phyloP scores from a whole-genome alignment of 768 basidiomycete species.

The Suillus cothurnatus region DNA sequence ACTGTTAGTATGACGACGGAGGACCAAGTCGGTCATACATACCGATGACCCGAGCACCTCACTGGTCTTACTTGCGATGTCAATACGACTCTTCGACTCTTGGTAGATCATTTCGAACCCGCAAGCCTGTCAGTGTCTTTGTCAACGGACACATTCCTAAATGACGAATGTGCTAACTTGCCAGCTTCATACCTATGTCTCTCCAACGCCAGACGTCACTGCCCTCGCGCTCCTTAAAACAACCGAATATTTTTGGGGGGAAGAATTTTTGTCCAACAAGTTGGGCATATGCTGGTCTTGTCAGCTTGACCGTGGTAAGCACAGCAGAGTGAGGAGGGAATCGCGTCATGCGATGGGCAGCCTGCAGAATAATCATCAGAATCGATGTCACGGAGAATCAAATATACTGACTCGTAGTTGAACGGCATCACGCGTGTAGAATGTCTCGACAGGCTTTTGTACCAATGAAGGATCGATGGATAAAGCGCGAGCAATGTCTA shows the following conservation, averaged over 20 bases:
- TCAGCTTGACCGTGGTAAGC: constrained; percentile 70
- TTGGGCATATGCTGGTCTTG: constrained; percentile 93
- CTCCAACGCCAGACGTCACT: constrained; percentile 74
- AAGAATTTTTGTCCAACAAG: constrained; percentile 89
- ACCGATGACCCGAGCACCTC: constrained; percentile 52
- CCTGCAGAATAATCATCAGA: constrained; percentile 44
- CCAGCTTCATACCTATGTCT: constrained; percentile 93
- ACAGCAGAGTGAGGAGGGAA: constrained; percentile 77
- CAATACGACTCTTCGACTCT: constrained; percentile 68
- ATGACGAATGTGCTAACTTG: constrained; percentile 34
- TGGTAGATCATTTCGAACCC: constrained; percentile 98
- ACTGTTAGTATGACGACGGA: not conserved
- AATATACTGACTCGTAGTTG: constrained; percentile 73
- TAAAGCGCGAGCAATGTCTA: constrained; percentile 77
- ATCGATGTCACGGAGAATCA: not conserved
- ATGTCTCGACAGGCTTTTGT: constrained; percentile 87
- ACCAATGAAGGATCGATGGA: constrained; percentile 63
- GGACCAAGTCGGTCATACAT: constrained; percentile 20
- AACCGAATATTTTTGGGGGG: constrained; percentile 87
- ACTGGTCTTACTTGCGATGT: constrained; percentile 35
- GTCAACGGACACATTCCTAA: constrained; percentile 1
- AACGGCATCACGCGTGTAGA: constrained; percentile 92
- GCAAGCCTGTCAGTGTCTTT: constrained; percentile 58
- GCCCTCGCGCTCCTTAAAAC: constrained; percentile 64
- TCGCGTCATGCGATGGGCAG: constrained; percentile 85